phyloP scores from a whole-genome alignment of 2,329 filamentous ascomycete genomes.

The Penicillium vulpinum region DNA sequence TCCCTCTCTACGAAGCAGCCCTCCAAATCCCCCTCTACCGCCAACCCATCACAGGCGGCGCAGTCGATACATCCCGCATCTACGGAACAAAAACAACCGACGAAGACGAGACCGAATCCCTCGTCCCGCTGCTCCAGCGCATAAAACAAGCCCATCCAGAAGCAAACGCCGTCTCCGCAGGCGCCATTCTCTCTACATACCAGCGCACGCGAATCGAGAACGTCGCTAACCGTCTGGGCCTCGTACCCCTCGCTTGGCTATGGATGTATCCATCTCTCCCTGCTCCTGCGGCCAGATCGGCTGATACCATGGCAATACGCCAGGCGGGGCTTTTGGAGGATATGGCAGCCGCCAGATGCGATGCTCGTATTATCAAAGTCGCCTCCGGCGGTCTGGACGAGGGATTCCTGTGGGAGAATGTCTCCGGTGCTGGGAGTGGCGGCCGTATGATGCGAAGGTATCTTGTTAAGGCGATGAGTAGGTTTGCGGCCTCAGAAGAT shows the following conservation, averaged over 20 bases:
- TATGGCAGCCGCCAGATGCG: constrained; percentile 75
- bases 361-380: constrained; percentile 92
- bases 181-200: constrained; percentile 92
- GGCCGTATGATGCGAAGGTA: constrained; percentile 41
- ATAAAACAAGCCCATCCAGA: constrained; percentile 71
- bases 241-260: constrained; percentile 79
- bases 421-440: constrained; percentile 54
- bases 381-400: constrained; percentile 87
- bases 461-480: constrained; percentile 50
- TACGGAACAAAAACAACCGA: constrained; percentile 54
- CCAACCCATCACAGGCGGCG: constrained; percentile 69
- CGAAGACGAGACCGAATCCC: constrained; percentile 85
- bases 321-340: constrained; percentile 66
- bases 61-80: constrained; percentile 69
- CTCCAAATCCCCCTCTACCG: constrained; percentile 83
- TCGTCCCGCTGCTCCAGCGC: constrained; percentile 70
- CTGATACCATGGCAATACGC: constrained; percentile 14
- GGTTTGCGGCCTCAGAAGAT: constrained; percentile 61
- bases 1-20: constrained; percentile 79
- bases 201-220: constrained; percentile 95
- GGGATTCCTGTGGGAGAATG: constrained; percentile 75
- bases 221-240: constrained; percentile 77
- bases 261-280: constrained; percentile 87
- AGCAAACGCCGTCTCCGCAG: constrained; percentile 83
- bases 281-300: constrained; percentile 36